Base-by-base conservation (phyloP, 2,329 filamentous ascomycete species). In the Plenodomus biglobosus region DNA sequence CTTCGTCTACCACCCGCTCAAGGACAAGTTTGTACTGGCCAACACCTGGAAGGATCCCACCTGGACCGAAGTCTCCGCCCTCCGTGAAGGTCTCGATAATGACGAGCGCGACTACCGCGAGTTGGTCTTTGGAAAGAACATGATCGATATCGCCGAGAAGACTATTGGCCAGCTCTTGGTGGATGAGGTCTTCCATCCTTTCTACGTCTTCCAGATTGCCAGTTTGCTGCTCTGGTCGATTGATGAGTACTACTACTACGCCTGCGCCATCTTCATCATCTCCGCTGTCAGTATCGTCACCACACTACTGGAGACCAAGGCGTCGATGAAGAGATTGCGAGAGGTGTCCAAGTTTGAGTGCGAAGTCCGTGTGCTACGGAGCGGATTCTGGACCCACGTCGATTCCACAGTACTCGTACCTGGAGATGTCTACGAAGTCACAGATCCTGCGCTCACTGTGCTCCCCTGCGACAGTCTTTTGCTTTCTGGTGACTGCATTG, bases 201-300 rank as follows among this genome's bases (percentile, higher is more conserved):
- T 99, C 70, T 99, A 99, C 70, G 87, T 99, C 46, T 99, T 99
- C 68, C 94, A 99, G 73, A 86, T 97, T 62, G 92, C 92, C 40
- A 97, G 94, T 76, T 78, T 99, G 57, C 74, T 95, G 35, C 82
- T 99, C 3, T 99, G 94, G 94, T 96, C 92, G 8, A 69, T 96
- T 59, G 94, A 99, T 66, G 81, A 95, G 62, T 99, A 99, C 71
- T 99, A 96, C 70, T 99, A 97, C 75, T 99, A 99, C 72, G 94
- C 94, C 3, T 81, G 85, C 15, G 95, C 92, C 69, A 99, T 99
- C 61, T 95, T 99, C 62, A 68, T 92, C 52, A 97, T 99, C 72
- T 99, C 95, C 0, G 81, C 94, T 38, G 88, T 91, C 60, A 97
- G 92, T 71, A 96, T 99, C 62, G 82, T 84, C 3, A 87, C 91